phyloP scores from a whole-genome alignment of 345 rosid species.

The Euphorbia peplus region DNA sequence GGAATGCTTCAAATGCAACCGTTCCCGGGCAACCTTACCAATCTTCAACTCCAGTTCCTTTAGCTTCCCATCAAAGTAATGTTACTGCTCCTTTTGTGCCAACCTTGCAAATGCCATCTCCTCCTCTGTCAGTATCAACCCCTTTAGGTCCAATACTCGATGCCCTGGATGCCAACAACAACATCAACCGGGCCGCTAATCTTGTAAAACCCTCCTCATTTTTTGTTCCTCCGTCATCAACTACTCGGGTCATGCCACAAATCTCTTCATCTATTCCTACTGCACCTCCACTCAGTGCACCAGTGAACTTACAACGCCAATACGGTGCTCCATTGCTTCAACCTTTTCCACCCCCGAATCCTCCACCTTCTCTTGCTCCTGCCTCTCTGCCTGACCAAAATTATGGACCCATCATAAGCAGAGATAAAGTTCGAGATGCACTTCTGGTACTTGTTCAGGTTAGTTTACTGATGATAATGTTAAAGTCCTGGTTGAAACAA shows the following conservation, averaged over 20 bases:
- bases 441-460: constrained; percentile 76
- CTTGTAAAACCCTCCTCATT: constrained; percentile 72
- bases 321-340: constrained; percentile 88
- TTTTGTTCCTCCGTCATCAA: constrained; percentile 49
- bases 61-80: constrained; percentile 41
- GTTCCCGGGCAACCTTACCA: constrained; percentile 48
- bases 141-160: constrained; percentile 51
- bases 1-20: constrained; percentile 40
- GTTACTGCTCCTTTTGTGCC: constrained; percentile 38
- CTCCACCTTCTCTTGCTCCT: constrained; percentile 87
- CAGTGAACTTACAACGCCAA: constrained; percentile 50
- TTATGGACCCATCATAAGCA: constrained; percentile 48
- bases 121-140: constrained; percentile 40
- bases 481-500: constrained; percentile 1
- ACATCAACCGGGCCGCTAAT: constrained; percentile 40
- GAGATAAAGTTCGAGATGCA: constrained; percentile 78
- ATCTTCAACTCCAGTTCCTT: constrained; percentile 38
- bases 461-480: constrained; percentile 21
- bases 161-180: constrained; percentile 39
- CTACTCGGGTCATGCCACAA: constrained; percentile 39
- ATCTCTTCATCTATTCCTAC: constrained; percentile 48
- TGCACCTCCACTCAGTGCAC: constrained; percentile 58
- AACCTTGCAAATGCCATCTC: constrained; percentile 47
- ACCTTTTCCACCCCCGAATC: constrained; percentile 92
- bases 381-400: constrained; percentile 32